Evolutionary conservation across 306 rosid genomes (phyloP).

Genomic region (Acacia confusa): DNA sequence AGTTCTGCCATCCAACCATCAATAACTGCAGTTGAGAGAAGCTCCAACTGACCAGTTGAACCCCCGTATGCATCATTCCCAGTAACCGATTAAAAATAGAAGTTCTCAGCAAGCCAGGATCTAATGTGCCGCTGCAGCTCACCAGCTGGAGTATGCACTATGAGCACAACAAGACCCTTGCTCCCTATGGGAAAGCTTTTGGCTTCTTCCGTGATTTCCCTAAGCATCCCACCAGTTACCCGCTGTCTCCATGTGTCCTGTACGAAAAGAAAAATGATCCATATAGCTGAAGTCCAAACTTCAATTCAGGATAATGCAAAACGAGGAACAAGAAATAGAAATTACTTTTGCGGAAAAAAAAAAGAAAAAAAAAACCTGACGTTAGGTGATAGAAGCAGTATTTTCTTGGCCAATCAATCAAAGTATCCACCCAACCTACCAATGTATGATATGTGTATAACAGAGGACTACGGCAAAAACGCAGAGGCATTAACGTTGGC

Average conservation of each 20-base stretch:
- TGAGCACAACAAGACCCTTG: constrained; percentile 86
- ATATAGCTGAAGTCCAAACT: constrained; percentile 8
- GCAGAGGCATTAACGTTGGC: too few relatives aligned
- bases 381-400: not conserved
- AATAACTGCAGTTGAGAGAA: constrained; percentile 97
- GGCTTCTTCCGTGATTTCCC: constrained; percentile 74
- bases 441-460: not conserved
- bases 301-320: not conserved
- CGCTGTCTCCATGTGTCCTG: constrained; percentile 91
- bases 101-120: constrained; percentile 89
- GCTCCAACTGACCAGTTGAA: constrained; percentile 95
- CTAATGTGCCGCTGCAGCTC: constrained; percentile 97
- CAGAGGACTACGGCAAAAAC: not conserved
- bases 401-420: not conserved
- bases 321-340: not conserved
- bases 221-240: constrained; percentile 93
- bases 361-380: not conserved
- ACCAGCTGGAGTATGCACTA: constrained; percentile 97
- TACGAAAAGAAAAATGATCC: constrained; percentile 6
- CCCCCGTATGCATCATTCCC: constrained; percentile 77
- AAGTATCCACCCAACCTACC: not conserved
- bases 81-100: constrained; percentile 70
- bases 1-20: constrained; percentile 99
- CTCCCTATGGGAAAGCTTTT: constrained; percentile 82
- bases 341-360: not conserved